Base-by-base conservation (phyloP, 495 filamentous ascomycete species). In the Penicillium egyptiacum region DNA sequence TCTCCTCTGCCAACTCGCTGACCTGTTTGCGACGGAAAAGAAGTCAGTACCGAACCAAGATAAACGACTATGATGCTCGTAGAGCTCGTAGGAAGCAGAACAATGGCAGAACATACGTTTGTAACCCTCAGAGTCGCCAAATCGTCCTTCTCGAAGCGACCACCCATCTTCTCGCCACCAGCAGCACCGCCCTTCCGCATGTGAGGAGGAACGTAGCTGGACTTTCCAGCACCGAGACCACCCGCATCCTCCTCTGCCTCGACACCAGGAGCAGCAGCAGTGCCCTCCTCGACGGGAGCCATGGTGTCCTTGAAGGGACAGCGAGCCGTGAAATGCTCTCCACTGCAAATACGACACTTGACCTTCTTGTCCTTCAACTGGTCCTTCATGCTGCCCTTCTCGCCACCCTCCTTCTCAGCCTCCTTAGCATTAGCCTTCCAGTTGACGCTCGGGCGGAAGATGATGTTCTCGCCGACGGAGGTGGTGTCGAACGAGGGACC, bases 301-400 rank as follows among this genome's bases (percentile, higher is more conserved):
- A 91, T 87, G 42, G 88, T 91, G 65, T 89, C 88, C 76, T 90
- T 90, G 75, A 88, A 91, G 25, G 88, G 92, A 88, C 82, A 98
- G 67, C 93, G 85, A 28, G 93, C 91, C 4, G 94, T 98, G 79
- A 96, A 98, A 81, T 98, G 94, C 78, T 98, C 95, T 63, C 95
- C 94, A 72, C 86, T 88, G 77, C 94, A 98, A 70, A 98, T 98
- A 79, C 94, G 86, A 76, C 94, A 98, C 82, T 97, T 97, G 78
- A 98, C 95, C 82, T 96, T 96, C 84, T 96, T 96, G 76, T 96
- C 90, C 86, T 93, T 96, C 57, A 97, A 81, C 81, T 90, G 84
- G 62, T 91, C 90, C 80, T 92, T 94, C 80, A 96, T 86, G 65
- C 81, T 82, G 47, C 76, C 76, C 72, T 79, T 83, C 72, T 92